These are phyloP conservation scores for Ascocoryne sarcoides DNA, from an alignment of 2,329 filamentous ascomycete species.

Conservation along the genomic window DNA sequence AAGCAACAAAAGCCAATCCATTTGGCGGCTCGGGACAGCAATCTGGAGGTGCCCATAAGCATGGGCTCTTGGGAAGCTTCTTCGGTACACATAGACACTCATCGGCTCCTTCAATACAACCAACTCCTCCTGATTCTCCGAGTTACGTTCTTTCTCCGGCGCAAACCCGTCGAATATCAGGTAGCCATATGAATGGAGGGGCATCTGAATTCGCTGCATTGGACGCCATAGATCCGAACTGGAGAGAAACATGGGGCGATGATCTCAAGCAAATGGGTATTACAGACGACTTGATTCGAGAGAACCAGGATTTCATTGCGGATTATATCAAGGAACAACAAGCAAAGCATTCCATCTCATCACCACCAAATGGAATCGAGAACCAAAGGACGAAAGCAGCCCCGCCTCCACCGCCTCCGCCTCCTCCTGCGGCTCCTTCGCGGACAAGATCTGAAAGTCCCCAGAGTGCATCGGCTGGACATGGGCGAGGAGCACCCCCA, in stretches of 20 bases:
- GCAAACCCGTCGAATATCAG: constrained; percentile 31
- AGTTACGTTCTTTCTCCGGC: constrained; percentile 33
- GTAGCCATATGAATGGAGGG: constrained; percentile 32
- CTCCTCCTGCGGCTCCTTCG: constrained; percentile 41
- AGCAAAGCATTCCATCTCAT: constrained; percentile 34
- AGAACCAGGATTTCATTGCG: constrained; percentile 61
- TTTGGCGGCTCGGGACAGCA: constrained; percentile 49
- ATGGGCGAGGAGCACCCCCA: constrained; percentile 35
- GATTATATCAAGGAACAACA: constrained; percentile 53
- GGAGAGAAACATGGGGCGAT: constrained; percentile 58
- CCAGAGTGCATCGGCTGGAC: constrained; percentile 20
- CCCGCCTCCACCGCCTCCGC: constrained; percentile 57
- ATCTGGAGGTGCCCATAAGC: constrained; percentile 32
- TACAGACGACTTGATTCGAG: constrained; percentile 57
- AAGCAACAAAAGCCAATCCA: constrained; percentile 70
- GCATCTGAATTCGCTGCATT: constrained; percentile 52
- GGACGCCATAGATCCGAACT: constrained; percentile 55
- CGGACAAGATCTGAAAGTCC: constrained; percentile 26
- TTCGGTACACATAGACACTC: constrained; percentile 52
- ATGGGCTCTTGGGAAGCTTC: constrained; percentile 48
- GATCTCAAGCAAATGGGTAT: constrained; percentile 54
- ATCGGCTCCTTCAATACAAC: constrained; percentile 36
- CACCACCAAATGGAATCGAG: constrained; percentile 33
- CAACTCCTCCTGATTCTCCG: constrained; percentile 48
- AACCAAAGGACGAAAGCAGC: constrained; percentile 44